Conservation (phyloP, 2,329 filamentous ascomycete genomes). For the Arthrobotrys sphaeroides region DNA sequence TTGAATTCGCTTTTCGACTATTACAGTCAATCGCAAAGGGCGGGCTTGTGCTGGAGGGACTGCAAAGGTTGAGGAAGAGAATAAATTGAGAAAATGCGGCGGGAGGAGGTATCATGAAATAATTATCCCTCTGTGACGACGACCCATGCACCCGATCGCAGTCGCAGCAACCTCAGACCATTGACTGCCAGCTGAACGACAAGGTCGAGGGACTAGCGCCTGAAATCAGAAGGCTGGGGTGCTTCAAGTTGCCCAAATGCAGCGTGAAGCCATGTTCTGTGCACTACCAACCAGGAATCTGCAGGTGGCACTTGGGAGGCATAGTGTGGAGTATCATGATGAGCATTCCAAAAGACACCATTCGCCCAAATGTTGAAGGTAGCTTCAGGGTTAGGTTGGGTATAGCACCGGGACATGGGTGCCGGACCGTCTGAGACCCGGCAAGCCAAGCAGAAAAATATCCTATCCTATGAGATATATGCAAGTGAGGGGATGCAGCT, state of each 20-base stretch:
- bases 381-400: slow-evolving; percentile 12
- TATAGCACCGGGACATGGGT: slow-evolving; percentile 41
- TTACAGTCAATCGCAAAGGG: slow-evolving; percentile 19
- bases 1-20: slow-evolving; percentile 21
- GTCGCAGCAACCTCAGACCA: slow-evolving; percentile 11
- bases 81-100: background rate
- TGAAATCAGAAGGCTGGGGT: slow-evolving; percentile 50
- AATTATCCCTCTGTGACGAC: slow-evolving; percentile 20
- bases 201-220: background rate
- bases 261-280: slow-evolving; percentile 33
- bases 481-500: slow-evolving; percentile 11
- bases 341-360: slow-evolving; percentile 44
- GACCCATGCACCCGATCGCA: slow-evolving; percentile 28
- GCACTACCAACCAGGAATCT: slow-evolving; percentile 48
- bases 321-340: slow-evolving; percentile 46
- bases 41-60: slow-evolving; percentile 1
- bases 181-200: slow-evolving; percentile 35
- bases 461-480: slow-evolving; percentile 4
- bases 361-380: slow-evolving; percentile 25
- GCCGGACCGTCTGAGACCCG: slow-evolving; percentile 51
- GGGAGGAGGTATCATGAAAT: slow-evolving; percentile 37
- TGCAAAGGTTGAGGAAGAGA: background rate
- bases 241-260: slow-evolving; percentile 44
- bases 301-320: slow-evolving; percentile 45
- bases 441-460: slow-evolving; percentile 27